These are phyloP conservation scores for Teunomyces lycoperdinae DNA, from an alignment of 805 yeast species.

Conservation along the genomic window DNA sequence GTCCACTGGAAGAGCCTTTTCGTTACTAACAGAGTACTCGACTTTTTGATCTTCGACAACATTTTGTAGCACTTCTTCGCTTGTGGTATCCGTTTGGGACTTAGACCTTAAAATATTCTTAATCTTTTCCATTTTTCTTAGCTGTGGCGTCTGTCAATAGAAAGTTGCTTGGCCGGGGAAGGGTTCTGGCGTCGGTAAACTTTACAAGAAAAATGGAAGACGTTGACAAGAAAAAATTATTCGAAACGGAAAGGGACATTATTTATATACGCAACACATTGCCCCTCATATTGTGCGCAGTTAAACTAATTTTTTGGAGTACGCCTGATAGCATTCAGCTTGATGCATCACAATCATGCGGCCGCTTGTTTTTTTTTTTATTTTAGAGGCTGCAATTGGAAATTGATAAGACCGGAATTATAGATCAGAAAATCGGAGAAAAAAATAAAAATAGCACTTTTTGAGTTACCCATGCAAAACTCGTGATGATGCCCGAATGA, in stretches of 20 bases:
- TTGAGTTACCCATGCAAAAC: no score
- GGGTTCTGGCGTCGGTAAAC: not conserved
- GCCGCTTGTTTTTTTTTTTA: not conserved
- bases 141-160: not conserved
- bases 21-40: not conserved
- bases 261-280: not conserved
- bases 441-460: not conserved
- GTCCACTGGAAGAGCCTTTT: conserved; percentile 2
- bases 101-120: not conserved
- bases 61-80: not conserved
- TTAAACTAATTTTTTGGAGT: not conserved
- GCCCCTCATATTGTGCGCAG: not conserved
- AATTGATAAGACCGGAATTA: conserved; percentile 1
- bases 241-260: not conserved
- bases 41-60: not conserved
- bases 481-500: no score
- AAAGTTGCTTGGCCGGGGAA: not conserved
- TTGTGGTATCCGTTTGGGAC: not conserved
- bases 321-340: not conserved
- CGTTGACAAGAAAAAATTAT: not conserved
- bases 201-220: not conserved
- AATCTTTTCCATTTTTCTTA: not conserved
- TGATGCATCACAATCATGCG: not conserved
- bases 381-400: conserved; percentile 3
- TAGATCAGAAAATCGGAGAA: not conserved